Base-by-base conservation (phyloP, 768 basidiomycete genomes). In the Tulasnella sp. region DNA sequence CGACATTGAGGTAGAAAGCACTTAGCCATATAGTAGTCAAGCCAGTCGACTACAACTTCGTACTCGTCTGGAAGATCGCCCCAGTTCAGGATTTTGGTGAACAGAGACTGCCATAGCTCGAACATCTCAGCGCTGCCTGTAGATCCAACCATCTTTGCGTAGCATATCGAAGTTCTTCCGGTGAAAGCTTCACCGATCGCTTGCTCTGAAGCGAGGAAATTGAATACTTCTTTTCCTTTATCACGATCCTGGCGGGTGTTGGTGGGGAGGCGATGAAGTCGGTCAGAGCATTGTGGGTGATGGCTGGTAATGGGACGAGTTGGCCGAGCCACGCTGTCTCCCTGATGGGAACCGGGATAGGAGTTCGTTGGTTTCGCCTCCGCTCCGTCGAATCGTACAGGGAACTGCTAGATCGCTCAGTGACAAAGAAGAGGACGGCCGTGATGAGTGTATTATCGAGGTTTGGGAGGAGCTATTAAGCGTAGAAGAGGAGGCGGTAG, bases 21-120 rank as follows among this genome's bases (percentile, higher is more conserved):
- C n/a, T 60, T 60, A 24, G 58, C 58, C n/a, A 60, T 60, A 16
- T n/a, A 60, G 58, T 28, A 31, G n/a, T 60, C 58, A 24, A 60
- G 58, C 58, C 58, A 60, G n/a, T 60, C 31, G 7, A n/a, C 58
- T n/a, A 60, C 58, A n/a, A n/a, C 58, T n/a, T 60, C 58, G 58
- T 60, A 60, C 12, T 60, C 58, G 7, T 60, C 58, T 6, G 24
- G 58, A 28, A 60, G 58, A 24, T 28, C 58, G n/a, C 28, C 58
- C 58, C 58, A 60, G n/a, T 31, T 60, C 9, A 60, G 58, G 14
- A 60, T 28, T 1, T 28, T 60, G 11, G 8, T 16, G 58, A 60
- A 60, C 2, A 60, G n/a, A 7, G 24, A n/a, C 58, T n/a, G 11
- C n/a, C 58, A 60, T 28, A 60, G n/a, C 7, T n/a, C n/a, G 16